Evolutionary conservation across 2,329 filamentous ascomycete genomes (phyloP), one percentile per base, ranked within the genome.

Genomic region (Elsinoe perseae): DNA sequence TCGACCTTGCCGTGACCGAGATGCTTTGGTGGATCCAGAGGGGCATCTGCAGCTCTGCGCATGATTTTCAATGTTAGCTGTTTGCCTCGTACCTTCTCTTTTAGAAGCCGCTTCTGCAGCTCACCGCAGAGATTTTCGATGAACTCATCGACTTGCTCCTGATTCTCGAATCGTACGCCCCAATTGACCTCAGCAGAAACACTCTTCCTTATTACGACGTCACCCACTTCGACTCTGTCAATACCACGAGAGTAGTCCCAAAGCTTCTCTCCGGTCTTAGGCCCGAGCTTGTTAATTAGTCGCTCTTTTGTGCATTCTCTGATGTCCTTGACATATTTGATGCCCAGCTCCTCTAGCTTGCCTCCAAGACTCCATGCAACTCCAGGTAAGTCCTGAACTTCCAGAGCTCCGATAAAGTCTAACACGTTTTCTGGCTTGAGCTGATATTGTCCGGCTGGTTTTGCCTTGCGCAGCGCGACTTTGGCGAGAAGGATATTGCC

Each of bases 121-220:
- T 98, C 93, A 56, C 85, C 85, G 66, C 88, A 93, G 0, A 98
- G 75, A 61, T 88, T 93, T 59, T 82, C 76, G 27, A 97, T 80
- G 68, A 98, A 98, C 61, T 95, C 89, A 58, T 97, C 92, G 0
- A 90, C 91, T 70, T 98, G 92, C n/a, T 82, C 79, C 65, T 96
- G 89, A 59, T 80, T 95, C 62, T 93, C 83, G 67, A 98, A 98
- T 4, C 93, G 84, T 56, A 98, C 95, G 2, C 95, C 93, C 93
- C 93, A 98, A 64, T 93, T 98, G 60, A 98, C 89, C 68, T 98
- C 93, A 1, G 92, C 92, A 1, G 93, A 97, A 0, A 98, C 89
- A 0, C 92, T 97, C 67, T 97, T 98, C 55, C 93, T 84, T 14
- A 89, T 77, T 0, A 86, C 82, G 65, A 95, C 87, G 57, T 92